Evolutionary conservation across 768 basidiomycete species (phyloP).

Genomic region (Tricholoma matsutake): DNA sequence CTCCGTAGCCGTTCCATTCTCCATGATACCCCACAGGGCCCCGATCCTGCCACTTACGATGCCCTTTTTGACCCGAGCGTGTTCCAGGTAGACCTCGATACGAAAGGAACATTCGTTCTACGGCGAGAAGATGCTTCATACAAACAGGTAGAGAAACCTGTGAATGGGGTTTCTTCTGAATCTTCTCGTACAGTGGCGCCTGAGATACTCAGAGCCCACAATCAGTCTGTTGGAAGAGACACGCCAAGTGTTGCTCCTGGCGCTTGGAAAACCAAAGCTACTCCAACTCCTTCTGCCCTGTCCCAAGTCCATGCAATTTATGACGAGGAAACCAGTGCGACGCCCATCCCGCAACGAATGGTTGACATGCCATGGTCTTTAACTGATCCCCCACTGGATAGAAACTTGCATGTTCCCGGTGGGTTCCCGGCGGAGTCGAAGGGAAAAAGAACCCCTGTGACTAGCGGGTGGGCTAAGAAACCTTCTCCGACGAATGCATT

Average conservation of each 20-base stretch:
- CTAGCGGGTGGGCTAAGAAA: conserved; percentile 23
- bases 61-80: conserved; percentile 8
- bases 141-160: conserved; percentile 2
- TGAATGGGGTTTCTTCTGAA: conserved; percentile 1
- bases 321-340: not conserved
- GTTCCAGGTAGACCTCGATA: conserved; percentile 13
- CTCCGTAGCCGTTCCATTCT: conserved; percentile 19
- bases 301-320: conserved; percentile 5
- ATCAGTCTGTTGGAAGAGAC: conserved; percentile 7
- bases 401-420: conserved; percentile 1
- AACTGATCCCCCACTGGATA: not conserved
- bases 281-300: conserved; percentile 6
- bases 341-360: conserved; percentile 3
- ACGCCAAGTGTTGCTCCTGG: conserved; percentile 3
- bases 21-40: conserved; percentile 8
- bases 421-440: conserved; percentile 4
- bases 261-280: conserved; percentile 18
- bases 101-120: conserved; percentile 10
- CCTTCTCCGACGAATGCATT: not conserved
- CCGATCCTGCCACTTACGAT: conserved; percentile 7
- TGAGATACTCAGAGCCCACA: conserved; percentile 12
- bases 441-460: not conserved
- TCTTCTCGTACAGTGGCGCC: not conserved
- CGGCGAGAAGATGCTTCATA: conserved; percentile 2
- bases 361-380: conserved; percentile 7